Evolutionary conservation across 345 rosid genomes (phyloP), one percentile per base, ranked within the genome.

Genomic region (Raphanus sativus): DNA sequence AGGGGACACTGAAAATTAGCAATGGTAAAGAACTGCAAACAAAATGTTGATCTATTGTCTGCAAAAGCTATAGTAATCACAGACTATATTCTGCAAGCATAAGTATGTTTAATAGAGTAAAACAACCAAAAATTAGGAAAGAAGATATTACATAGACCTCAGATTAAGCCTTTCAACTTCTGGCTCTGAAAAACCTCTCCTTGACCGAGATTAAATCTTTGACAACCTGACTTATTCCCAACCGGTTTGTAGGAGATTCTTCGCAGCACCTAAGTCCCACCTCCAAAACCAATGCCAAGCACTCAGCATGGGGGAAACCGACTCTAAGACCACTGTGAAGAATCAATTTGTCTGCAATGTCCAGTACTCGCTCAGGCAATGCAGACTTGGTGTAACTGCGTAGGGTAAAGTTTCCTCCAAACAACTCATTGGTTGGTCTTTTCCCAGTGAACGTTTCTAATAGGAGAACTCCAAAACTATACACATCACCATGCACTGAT

Each of bases 391-490:
- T 68, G 62, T 66, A 65, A 6, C 45, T 59, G 24, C 54, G 29
- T 1, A 85, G 71, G 11, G 70, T 82, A 29, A 67, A 26, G 30
- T 59, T 67, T 40, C 80, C 85, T 0, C 42, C 56, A 32, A 85
- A 82, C 32, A 61, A 64, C 4, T 32, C 59, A 62, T 82, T 11
- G n/a, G 82, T 82, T 3, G 87, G 87, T 38, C 79, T 52, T 40
- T 71, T 71, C 1, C 66, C 67, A n/a, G 75, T 71, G 16, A 71
- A 71, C 26, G 42, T 71, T 42, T 71, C 75, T 36, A 71, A 42
- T 40, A 71, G 6, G 2, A 71, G 30, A 71, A 71, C 40, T 5
- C 75, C 75, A 40, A 60, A 71, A 56, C 75, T 71, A 40, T 59
- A 71, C 67, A 60, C 75, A 60, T 71, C 75, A 38, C 75, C 75